Base-by-base conservation (phyloP, 306 rosid species). In the Acacia crassicarpa region DNA sequence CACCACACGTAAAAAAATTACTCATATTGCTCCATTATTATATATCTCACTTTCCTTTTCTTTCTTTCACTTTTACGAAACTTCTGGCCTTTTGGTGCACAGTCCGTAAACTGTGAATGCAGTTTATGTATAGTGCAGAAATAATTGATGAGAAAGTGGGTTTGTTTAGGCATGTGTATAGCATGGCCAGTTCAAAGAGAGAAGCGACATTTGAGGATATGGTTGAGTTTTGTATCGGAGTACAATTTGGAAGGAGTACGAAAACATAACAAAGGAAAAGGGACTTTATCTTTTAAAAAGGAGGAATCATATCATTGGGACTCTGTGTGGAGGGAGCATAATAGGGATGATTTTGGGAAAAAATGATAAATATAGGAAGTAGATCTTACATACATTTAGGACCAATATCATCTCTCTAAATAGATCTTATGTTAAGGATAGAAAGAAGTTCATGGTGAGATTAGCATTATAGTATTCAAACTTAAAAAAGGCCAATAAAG, bases 131-230 rank as follows among this genome's bases (percentile, higher is more conserved):
- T n/a, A 16, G 66, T 80, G 33, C 71, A 70, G 72, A 44, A 53
- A 48, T 27, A 80, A 80, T 61, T 51, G 35, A 76, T 76, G 45
- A 62, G 63, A 51, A 68, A 27, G 76, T 43, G 76, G 51, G 70
- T 8, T 67, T 75, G 27, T 44, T 9, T 44, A 3, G 10, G 20
- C 5, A 46, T 44, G 30, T 9, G 6, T 25, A 40, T 40, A n/a
- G n/a, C 15, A 33, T 75, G 45, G 38, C 78, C 49, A 35, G 19
- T 54, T n/a, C 35, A 14, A 58, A 8, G 30, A 14, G 54, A 22
- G 54, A 12, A 40, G 79, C 17, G 3, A 44, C 30, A 44, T 38
- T 22, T 46, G 16, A 49, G 40, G 45, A 67, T 66, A 48, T 33
- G 51, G 27, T 65, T 48, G 46, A 67, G 51, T 33, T 48, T 65